These are phyloP conservation scores for Goffeauzyma gilvescens DNA, from an alignment of 768 basidiomycete species.

Conservation along the genomic window DNA sequence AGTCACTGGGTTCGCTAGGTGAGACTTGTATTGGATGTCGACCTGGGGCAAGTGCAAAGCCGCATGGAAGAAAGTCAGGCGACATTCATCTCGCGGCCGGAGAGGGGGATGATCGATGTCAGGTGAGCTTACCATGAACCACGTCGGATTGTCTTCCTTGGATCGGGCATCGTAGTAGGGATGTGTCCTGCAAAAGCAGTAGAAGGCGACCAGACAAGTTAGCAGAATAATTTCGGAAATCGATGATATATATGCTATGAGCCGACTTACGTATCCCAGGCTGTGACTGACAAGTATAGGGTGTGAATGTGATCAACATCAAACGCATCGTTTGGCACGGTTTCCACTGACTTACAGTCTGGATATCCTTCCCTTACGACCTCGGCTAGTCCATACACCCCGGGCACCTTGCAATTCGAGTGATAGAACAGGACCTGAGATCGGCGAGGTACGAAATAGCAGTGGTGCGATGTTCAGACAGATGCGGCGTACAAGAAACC, in stretches of 20 bases:
- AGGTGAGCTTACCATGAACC: conserved; percentile 71
- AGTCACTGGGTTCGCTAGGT: conserved; percentile 55
- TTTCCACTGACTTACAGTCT: conserved; percentile 45
- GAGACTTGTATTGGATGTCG: conserved; percentile 40
- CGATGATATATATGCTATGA: background rate
- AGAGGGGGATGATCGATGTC: background rate
- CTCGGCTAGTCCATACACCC: conserved; percentile 34
- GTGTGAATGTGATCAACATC: too few species aligned
- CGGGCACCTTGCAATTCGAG: conserved; percentile 27
- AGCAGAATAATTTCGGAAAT: too few species aligned
- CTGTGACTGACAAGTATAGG: conserved; percentile 66
- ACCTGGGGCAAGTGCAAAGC: conserved; percentile 14
- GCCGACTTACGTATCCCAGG: conserved; percentile 58
- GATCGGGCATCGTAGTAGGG: conserved; percentile 49
- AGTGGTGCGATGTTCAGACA: too few species aligned
- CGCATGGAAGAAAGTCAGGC: background rate
- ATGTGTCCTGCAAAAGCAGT: conserved; percentile 39
- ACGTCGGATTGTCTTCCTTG: conserved; percentile 52
- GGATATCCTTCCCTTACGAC: conserved; percentile 73
- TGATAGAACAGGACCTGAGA: conserved; percentile 29
- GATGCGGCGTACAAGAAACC: too few species aligned
- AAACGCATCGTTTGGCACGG: background rate
- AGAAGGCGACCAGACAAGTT: conserved; percentile 1
- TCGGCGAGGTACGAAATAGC: background rate
- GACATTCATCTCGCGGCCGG: too few species aligned